These are phyloP conservation scores for Fusarium temperatum DNA, from an alignment of 2,329 filamentous ascomycete species.

Conservation along the genomic window DNA sequence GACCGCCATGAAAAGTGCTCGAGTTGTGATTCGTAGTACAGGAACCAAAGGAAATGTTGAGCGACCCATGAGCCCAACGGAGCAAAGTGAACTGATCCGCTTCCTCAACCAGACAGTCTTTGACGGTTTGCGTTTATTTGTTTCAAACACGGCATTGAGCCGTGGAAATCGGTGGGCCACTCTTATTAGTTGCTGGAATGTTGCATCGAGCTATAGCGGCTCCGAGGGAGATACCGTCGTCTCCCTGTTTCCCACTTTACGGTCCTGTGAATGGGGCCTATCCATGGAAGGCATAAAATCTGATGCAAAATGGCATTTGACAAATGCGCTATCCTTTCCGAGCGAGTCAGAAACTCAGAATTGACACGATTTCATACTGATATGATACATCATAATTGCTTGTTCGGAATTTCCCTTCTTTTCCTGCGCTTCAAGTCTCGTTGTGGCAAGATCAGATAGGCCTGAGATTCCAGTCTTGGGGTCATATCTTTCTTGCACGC, in stretches of 20 bases:
- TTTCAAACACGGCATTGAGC: slow-evolving; percentile 26
- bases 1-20: not conserved
- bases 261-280: slow-evolving; percentile 5
- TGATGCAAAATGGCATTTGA: not conserved
- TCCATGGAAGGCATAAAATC: not conserved
- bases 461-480: not conserved
- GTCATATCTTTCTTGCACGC: not conserved
- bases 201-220: slow-evolving; percentile 27
- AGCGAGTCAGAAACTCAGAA: slow-evolving; percentile 8
- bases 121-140: slow-evolving; percentile 1
- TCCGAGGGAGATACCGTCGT: not conserved
- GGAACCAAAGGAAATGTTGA: not conserved
- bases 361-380: not conserved
- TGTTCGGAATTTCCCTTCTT: not conserved
- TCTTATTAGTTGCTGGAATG: slow-evolving; percentile 31
- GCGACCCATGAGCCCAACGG: not conserved
- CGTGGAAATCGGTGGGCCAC: slow-evolving; percentile 8
- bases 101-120: not conserved
- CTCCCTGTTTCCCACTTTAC: slow-evolving; percentile 17
- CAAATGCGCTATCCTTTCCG: not conserved
- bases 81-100: not conserved
- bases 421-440: not conserved
- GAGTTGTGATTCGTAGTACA: not conserved
- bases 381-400: slow-evolving; percentile 1
- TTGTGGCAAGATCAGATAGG: slow-evolving; percentile 4